Evolutionary conservation across 768 basidiomycete genomes (phyloP).

Genomic region (Imleria badia): DNA sequence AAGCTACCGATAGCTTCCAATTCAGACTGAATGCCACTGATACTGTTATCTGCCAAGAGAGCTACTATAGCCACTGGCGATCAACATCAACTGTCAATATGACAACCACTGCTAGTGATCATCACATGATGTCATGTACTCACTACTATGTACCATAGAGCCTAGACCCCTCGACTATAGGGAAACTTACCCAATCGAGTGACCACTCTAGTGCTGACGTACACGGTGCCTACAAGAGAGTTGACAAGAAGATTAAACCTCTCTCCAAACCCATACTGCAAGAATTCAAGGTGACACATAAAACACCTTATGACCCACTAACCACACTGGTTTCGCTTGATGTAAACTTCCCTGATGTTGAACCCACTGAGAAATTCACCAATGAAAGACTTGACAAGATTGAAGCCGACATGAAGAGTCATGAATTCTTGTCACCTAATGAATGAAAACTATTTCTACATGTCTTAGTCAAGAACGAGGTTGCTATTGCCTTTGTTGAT

Average conservation of each 20-base stretch:
- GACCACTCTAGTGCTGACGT: too few relatives aligned
- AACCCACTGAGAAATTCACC: neutral
- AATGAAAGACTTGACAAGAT: neutral
- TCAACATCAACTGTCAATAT: too few relatives aligned
- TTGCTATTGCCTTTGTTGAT: neutral
- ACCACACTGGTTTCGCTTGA: neutral
- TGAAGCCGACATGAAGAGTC: fast-evolving
- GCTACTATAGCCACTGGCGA: too few relatives aligned
- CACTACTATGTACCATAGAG: too few relatives aligned
- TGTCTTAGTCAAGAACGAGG: neutral
- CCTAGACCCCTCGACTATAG: too few relatives aligned
- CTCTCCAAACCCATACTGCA: neutral
- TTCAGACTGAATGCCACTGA: too few relatives aligned
- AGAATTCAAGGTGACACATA: neutral
- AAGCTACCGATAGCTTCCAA: too few relatives aligned
- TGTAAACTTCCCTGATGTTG: fast-evolving
- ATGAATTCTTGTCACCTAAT: neutral
- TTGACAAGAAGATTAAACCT: neutral
- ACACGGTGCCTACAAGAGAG: too few relatives aligned
- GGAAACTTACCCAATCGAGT: too few relatives aligned
- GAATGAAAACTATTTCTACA: neutral
- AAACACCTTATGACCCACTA: neutral
- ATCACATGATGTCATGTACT: too few relatives aligned
- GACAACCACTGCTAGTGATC: too few relatives aligned
- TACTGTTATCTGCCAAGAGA: too few relatives aligned